Conservation (phyloP, 805 yeast genomes). For the Zygoascus flipseniorum region DNA sequence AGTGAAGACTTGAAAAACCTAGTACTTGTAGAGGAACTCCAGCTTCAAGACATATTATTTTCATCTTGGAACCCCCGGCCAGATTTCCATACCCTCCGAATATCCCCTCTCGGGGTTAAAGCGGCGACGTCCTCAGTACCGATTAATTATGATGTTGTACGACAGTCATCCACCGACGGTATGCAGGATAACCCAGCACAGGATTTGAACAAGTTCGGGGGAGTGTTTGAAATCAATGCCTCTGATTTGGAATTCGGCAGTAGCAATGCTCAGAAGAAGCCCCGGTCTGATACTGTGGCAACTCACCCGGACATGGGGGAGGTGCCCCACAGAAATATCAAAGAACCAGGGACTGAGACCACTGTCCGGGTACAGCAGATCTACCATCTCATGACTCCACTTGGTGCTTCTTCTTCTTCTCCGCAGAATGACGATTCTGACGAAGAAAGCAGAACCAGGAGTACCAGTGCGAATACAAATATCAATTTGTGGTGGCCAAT, state of each 20-base stretch:
- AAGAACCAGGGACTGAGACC: neutral
- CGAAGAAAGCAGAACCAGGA: neutral
- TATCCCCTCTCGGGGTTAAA: neutral
- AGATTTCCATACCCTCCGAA: neutral
- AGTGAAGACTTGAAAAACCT: neutral
- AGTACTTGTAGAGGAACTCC: neutral
- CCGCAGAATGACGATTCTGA: neutral
- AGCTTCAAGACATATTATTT: neutral
- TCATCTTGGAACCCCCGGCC: neutral
- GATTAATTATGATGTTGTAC: neutral
- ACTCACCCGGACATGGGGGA: neutral
- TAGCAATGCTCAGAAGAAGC: neutral
- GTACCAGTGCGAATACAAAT: neutral
- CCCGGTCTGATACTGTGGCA: neutral
- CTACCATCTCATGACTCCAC: neutral
- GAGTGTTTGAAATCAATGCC: neutral
- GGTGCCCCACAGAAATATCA: neutral
- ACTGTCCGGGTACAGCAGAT: neutral
- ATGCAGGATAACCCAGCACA: neutral
- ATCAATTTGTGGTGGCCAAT: slow-evolving; percentile 10
- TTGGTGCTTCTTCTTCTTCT: neutral
- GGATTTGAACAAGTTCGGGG: neutral
- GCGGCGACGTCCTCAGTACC: neutral
- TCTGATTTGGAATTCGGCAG: neutral
- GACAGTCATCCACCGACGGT: neutral